phyloP scores from a whole-genome alignment of 1,284 basidiomycete genomes.

The Porogramme epimiltina region DNA sequence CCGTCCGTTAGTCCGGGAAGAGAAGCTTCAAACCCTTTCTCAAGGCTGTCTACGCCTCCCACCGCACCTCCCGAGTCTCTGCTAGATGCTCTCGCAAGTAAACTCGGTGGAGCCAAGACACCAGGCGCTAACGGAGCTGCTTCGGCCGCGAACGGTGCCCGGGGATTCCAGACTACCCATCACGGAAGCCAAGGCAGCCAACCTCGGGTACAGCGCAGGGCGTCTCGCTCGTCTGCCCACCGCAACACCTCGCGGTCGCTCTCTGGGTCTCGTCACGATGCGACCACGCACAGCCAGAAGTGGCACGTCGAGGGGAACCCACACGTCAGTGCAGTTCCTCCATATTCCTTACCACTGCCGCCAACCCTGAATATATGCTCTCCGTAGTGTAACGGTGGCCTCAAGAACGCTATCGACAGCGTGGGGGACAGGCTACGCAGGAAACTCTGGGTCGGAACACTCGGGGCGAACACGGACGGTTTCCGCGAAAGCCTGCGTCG shows the following conservation, averaged over 20 bases:
- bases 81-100: constrained; percentile 24
- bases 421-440: constrained; percentile 52
- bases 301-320: constrained; percentile 70
- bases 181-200: constrained; percentile 23
- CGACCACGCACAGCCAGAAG: constrained; percentile 29
- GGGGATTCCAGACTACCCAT: constrained; percentile 33
- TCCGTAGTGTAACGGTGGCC: constrained; percentile 72
- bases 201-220: constrained; percentile 31
- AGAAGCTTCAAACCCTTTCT: constrained; percentile 41
- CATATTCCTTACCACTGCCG: too few relatives aligned
- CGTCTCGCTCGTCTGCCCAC: constrained; percentile 38
- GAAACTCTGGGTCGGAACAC: constrained; percentile 81
- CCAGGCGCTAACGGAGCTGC: constrained; percentile 10
- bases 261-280: constrained; percentile 49
- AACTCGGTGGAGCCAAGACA: constrained; percentile 14
- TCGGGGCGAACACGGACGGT: constrained; percentile 68
- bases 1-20: constrained; percentile 40
- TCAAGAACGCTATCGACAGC: constrained; percentile 78
- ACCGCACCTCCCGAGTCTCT: constrained; percentile 23
- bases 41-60: constrained; percentile 20
- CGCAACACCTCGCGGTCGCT: constrained; percentile 41
- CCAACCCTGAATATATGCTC: too few relatives aligned
- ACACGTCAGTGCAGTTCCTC: constrained; percentile 34
- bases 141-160: constrained; percentile 16
- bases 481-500: constrained; percentile 58